Conservation (phyloP, 83 land plant species). For the Picea engelmannii region DNA sequence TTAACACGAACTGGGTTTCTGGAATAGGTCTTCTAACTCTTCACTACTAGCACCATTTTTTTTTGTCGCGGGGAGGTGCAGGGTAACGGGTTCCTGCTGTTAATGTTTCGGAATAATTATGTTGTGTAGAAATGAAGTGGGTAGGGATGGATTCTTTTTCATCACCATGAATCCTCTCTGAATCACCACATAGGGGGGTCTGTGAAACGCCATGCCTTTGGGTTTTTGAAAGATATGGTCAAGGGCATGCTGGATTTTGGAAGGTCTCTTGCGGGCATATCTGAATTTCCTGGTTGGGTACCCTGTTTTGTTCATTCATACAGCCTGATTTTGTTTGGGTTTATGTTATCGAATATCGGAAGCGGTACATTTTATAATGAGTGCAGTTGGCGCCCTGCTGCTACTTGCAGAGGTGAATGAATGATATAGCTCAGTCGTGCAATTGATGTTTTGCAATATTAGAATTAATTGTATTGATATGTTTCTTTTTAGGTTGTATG, state of each 20-base stretch:
- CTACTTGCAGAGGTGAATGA: background rate
- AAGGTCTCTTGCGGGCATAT: background rate
- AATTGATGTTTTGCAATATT: no score
- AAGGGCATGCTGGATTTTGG: background rate
- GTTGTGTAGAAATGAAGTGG: no score
- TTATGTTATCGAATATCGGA: no score
- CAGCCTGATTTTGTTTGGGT: background rate
- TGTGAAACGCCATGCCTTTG: background rate
- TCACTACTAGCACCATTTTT: background rate
- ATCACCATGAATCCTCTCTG: background rate
- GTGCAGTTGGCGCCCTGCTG: background rate
- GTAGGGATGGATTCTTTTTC: background rate
- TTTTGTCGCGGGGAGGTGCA: background rate
- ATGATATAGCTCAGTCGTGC: no score
- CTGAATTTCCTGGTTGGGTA: background rate
- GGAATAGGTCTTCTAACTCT: slow-evolving; percentile 25
- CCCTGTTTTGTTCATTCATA: background rate
- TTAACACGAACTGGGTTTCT: slow-evolving; percentile 67
- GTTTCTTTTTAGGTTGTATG: no score
- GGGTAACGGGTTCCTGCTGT: no score
- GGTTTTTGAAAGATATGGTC: background rate
- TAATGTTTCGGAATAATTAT: no score
- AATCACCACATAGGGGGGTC: background rate
- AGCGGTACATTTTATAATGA: background rate
- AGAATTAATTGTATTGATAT: no score